Evolutionary conservation across 768 basidiomycete genomes (phyloP), one percentile per base, ranked within the genome.

Genomic region (Kwoniella europaea): DNA sequence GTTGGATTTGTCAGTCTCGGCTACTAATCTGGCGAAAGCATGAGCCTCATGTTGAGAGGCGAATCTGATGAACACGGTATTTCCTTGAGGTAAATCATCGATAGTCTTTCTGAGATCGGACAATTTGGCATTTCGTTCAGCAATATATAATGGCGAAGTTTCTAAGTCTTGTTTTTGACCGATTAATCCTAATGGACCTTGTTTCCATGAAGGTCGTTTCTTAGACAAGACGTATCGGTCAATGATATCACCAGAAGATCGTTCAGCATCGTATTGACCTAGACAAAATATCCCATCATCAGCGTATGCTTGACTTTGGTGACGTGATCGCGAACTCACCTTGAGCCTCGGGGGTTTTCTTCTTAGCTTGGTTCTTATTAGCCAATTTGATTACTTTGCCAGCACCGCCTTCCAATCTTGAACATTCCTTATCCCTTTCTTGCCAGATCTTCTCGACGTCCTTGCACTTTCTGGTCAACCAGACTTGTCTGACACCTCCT

Each of bases 281-380:
- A 65, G 41, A 46, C 62, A 53, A 10, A 60, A 29, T 63, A 5
- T 29, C 10, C 12, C 4, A 41, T 63, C 35, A 62, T 69, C 58
- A 29, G 18, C 24, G 18, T 52, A 13, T 22, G 7, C 41, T 20
- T 42, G 20, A 22, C 20, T 22, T 44, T 53, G 27, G 27, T 66
- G 67, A 43, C 42, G n/a, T 3, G 46, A 43, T 56, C 42, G 42
- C 2, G 58, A 3, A 56, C 79, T 74, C 35, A 76, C 81, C 80
- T 66, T 79, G 74, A 50, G 75, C 74, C 50, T 79, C 73, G 3
- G 84, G 82, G 22, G 82, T 79, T 74, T 85, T 84, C 41, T 76
- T 78, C 75, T 85, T 85, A 15, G 65, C 67, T 35, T 81, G 68
- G 66, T 84, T 84, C 82, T 85, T 84, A 64, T 73, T 74, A 10